Evolutionary conservation across 1,284 basidiomycete species (phyloP).

Genomic region (Ustilago esculenta): DNA sequence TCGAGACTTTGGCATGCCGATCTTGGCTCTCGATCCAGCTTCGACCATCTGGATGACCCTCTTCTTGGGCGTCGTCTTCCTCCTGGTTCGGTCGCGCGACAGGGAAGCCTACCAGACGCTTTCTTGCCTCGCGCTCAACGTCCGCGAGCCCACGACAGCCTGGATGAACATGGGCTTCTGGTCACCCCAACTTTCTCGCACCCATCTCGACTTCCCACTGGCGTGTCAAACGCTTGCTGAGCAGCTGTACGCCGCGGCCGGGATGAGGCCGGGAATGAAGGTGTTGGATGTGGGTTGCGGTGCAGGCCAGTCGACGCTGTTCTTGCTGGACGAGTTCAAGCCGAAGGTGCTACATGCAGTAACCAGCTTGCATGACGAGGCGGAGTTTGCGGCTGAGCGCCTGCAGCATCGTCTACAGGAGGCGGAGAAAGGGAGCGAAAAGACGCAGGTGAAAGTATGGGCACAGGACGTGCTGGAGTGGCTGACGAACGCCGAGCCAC

Average conservation of each 20-base stretch:
- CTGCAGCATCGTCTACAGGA: conserved; percentile 4
- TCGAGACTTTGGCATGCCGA: neutral
- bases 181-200: conserved; percentile 18
- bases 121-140: conserved; percentile 40
- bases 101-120: conserved; percentile 28
- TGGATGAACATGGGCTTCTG: conserved; percentile 64
- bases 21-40: neutral
- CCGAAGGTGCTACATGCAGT: conserved; percentile 58
- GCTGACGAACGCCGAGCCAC: conserved; percentile 15
- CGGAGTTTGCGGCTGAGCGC: conserved; percentile 28
- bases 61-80: conserved; percentile 7
- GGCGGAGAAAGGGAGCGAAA: neutral
- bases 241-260: conserved; percentile 42
- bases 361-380: conserved; percentile 53
- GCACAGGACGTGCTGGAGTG: conserved; percentile 50
- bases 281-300: conserved; percentile 64
- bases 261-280: conserved; percentile 21
- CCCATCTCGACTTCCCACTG: conserved; percentile 34
- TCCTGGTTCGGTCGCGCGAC: conserved; percentile 2
- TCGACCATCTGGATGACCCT: conserved; percentile 5
- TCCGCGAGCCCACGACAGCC: conserved; percentile 38
- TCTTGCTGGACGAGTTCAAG: conserved; percentile 27
- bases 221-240: conserved; percentile 51
- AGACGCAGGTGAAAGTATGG: conserved; percentile 34
- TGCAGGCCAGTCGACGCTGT: conserved; percentile 60